Evolutionary conservation across 495 filamentous ascomycete genomes (phyloP), one percentile per base, ranked within the genome.

Genomic region (Aspergillus conjunctus): DNA sequence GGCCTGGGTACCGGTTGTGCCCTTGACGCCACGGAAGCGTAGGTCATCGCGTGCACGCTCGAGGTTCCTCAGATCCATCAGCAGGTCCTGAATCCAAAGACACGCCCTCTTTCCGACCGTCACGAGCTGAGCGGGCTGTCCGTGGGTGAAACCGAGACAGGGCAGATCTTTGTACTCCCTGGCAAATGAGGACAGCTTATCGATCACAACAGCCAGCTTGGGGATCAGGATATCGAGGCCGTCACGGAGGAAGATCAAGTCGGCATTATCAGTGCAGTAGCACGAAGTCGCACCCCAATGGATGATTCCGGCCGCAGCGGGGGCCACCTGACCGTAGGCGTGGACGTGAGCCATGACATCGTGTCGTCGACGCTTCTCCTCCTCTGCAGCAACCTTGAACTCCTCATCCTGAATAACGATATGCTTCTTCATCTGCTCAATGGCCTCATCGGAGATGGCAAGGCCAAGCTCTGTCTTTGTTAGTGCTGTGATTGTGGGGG

Each of bases 21-120:
- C 90, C 77, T 93, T 87, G 51, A 83, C 88, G 71, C 92, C 92
- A 50, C 94, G 87, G 79, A 96, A 97, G 52, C 85, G 82, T 45
- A 98, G 84, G 51, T 88, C 86, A 21, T 85, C 78, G 51, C 87
- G 85, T 7, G 86, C 91, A 34, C 83, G 79, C 72, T 93, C 90
- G 34, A 98, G 82, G 73, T 91, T 88, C 60, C 87, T 80, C 43
- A 98, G 82, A 59, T 98, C 94, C 79, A 93, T 88, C 64, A 94
- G 77, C 15, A 98, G 81, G 68, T 97, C 91, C 71, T 94, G 91
- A 44, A 89, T 86, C 93, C 93, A 97, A 63, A 92, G 85, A 54
- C 83, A 83, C 14, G 90, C 86, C 63, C 77, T 65, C 73, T 77
- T 78, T 56, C 94, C 93, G 18, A 97, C 89, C 10, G 94, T 96